Evolutionary conservation across 164 flowering plant species (phyloP).

Genomic region (Umbellularia californica): DNA sequence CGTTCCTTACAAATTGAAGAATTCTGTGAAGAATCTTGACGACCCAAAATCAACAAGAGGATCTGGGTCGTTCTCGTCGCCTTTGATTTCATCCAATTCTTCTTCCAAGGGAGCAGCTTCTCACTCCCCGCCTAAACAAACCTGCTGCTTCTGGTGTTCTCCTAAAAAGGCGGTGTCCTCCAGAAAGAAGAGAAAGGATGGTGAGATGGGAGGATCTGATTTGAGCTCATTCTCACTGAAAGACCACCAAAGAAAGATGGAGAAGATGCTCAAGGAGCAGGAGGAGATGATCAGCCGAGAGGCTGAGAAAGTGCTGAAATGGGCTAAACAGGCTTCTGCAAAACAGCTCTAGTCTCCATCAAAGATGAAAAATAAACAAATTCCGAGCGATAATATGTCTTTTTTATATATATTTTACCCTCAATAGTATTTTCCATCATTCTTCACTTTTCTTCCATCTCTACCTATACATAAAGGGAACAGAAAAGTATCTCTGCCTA

Average conservation of each 20-base stretch:
- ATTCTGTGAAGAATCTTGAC: not conserved
- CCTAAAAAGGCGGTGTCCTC: slow-evolving; percentile 30
- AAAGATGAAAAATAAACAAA: slow-evolving; percentile 41
- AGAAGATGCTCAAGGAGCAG: slow-evolving; percentile 53
- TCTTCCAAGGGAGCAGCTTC: slow-evolving; percentile 15
- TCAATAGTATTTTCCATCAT: no score
- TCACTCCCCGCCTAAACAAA: slow-evolving; percentile 34
- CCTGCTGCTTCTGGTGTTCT: slow-evolving; percentile 56
- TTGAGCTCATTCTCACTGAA: slow-evolving; percentile 34
- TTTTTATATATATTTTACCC: no score
- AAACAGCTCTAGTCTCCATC: slow-evolving; percentile 35
- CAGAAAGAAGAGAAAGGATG: slow-evolving; percentile 31
- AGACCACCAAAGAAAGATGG: slow-evolving; percentile 42
- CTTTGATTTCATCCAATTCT: slow-evolving; percentile 9
- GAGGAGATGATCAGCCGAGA: slow-evolving; percentile 47
- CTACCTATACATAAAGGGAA: not conserved
- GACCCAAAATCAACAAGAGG: slow-evolving; percentile 9
- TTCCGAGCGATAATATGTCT: slow-evolving; percentile 7
- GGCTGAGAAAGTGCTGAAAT: slow-evolving; percentile 57
- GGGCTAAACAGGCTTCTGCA: slow-evolving; percentile 66
- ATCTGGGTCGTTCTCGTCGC: slow-evolving; percentile 16
- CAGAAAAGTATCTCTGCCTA: not conserved
- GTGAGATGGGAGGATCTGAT: slow-evolving; percentile 9
- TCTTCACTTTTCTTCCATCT: not conserved
- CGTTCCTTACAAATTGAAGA: not conserved